Conservation (phyloP, 495 filamentous ascomycete species). For the Tuber umbilicatum region DNA sequence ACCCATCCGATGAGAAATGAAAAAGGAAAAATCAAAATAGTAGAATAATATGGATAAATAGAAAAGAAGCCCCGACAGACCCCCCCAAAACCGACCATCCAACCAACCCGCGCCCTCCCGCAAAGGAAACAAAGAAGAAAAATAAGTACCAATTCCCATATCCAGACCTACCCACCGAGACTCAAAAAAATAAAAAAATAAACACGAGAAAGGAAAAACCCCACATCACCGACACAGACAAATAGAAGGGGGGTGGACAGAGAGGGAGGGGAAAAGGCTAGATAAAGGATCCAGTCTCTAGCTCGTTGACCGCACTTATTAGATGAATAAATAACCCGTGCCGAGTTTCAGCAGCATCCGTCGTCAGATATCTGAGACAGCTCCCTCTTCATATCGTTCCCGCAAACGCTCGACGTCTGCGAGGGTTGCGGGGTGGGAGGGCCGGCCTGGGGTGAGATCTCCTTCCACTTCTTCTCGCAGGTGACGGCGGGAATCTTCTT, state of each 20-base stretch:
- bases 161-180: neutral
- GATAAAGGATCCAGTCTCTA: constrained; percentile 6
- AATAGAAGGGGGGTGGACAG: neutral
- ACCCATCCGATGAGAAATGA: constrained; percentile 4
- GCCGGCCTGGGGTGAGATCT: constrained; percentile 37
- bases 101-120: neutral
- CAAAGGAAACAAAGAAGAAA: neutral
- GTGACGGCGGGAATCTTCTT: constrained; percentile 43
- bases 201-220: neutral
- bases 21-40: neutral
- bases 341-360: constrained; percentile 12
- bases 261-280: neutral
- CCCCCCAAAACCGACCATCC: constrained; percentile 1
- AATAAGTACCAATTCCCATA: neutral
- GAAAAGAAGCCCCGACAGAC: neutral
- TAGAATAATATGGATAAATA: neutral
- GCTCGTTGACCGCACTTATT: neutral
- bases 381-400: constrained; percentile 37
- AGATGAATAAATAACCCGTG: neutral
- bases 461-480: constrained; percentile 42
- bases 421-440: constrained; percentile 24
- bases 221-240: neutral
- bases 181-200: neutral
- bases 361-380: constrained; percentile 39
- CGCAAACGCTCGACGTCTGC: constrained; percentile 27